Base-by-base conservation (phyloP, 164 flowering plant genomes). In the Pachysandra terminalis region DNA sequence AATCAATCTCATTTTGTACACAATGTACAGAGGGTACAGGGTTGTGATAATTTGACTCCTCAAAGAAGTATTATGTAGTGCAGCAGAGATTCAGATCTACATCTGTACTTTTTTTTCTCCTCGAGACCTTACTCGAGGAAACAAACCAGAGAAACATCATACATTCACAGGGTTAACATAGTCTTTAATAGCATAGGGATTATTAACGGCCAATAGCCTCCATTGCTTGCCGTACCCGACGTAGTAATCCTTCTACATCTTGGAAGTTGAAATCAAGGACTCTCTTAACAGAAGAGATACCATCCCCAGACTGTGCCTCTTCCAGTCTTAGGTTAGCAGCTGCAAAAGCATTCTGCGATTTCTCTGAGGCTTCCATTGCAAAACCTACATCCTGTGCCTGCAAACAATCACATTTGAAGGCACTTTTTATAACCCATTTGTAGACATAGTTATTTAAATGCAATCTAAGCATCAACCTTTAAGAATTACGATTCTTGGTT, bases 201-300 rank as follows among this genome's bases (percentile, higher is more conserved):
- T n/a, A n/a, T n/a, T 70, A 85, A 56, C 80, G 83, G 73, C 78
- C 75, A 68, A 85, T 79, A 53, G 85, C 82, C 73, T 83, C 86
- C 79, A 74, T 75, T 41, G 98, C 97, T 67, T 73, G 74, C 83
- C 82, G 81, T 54, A 88, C 90, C 75, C 86, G 78, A 59, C 73
- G 82, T 62, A 86, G 60, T 9, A 93, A 67, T 59, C 79, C 86
- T 25, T 81, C 87, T 17, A 91, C 79, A 70, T 93, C 91, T 68
- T 93, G 92, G 81, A 85, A 89, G 77, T 81, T 84, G 80, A 84
- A 88, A 73, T 93, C 96, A 69, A 91, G 66, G n/a, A 79, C 98
- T 67, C 71, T 85, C 64, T 73, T 87, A 52, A 87, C 78, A 65
- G 82, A 72, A 69, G 75, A 26, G 35, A 85, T 77, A 51, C 64